phyloP scores from a whole-genome alignment of 179 eudicot species.

The Patellifolia procumbens region DNA sequence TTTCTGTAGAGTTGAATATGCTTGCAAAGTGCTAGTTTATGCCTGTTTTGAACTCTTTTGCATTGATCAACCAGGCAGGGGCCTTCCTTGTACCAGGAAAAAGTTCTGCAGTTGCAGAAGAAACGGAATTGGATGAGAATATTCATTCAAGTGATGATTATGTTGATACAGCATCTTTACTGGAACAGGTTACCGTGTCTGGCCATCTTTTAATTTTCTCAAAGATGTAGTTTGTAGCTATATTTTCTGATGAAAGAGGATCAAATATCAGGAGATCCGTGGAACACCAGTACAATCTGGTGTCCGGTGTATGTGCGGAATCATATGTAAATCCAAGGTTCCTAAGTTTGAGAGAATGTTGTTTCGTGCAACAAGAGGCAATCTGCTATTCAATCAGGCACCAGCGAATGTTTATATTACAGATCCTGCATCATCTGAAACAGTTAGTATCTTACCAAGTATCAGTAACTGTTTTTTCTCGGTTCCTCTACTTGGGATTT shows the following conservation, averaged over 20 bases:
- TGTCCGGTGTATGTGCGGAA: constrained; percentile 88
- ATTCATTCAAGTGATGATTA: constrained; percentile 56
- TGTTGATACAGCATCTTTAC: constrained; percentile 64
- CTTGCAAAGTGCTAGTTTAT: background rate
- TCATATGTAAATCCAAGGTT: constrained; percentile 75
- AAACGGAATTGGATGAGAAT: constrained; percentile 73
- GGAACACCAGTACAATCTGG: constrained; percentile 79
- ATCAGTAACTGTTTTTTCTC: background rate
- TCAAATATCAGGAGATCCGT: constrained; percentile 73
- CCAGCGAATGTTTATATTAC: constrained; percentile 74
- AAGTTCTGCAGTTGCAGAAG: constrained; percentile 56
- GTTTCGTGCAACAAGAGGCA: constrained; percentile 98
- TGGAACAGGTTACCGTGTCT: constrained; percentile 65
- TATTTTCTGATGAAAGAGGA: constrained; percentile 21
- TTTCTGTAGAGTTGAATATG: background rate
- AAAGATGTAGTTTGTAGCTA: constrained; percentile 23
- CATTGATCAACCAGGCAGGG: constrained; percentile 66
- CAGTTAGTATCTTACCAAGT: constrained; percentile 46
- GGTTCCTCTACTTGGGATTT: background rate
- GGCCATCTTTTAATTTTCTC: constrained; percentile 16
- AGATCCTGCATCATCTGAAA: constrained; percentile 86
- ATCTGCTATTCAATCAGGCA: constrained; percentile 97
- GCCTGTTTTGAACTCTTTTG: constrained; percentile 7
- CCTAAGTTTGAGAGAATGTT: constrained; percentile 88
- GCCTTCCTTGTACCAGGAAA: constrained; percentile 80